A percentile compares a stretch with the other conserved stretches of the same genome.
Conservation (phyloP, 495 filamentous ascomycete genomes). For the Astrothelium macrocarpum region DNA sequence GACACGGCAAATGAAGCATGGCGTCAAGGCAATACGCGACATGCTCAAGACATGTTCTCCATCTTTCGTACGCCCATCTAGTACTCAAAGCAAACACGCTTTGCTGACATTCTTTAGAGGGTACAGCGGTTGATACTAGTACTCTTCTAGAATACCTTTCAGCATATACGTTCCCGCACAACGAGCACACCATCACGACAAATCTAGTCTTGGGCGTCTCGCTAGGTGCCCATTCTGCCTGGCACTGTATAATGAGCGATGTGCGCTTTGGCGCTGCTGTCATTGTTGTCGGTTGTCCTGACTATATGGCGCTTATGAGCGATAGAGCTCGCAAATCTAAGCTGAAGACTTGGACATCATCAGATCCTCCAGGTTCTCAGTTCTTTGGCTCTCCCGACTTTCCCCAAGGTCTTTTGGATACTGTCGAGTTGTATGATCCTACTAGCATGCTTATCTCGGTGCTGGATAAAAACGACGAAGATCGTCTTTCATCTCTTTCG, state of each 20-base stretch:
- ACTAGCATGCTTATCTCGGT: conserved; percentile 47
- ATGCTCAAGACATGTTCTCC: conserved; percentile 84
- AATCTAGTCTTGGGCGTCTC: conserved; percentile 74
- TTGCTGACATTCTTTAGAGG: conserved; percentile 37
- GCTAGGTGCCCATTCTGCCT: conserved; percentile 80
- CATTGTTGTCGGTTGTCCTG: conserved; percentile 79
- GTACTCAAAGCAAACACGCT: background rate
- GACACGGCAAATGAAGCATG: conserved; percentile 59
- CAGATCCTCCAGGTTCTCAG: conserved; percentile 44
- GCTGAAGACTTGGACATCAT: conserved; percentile 48
- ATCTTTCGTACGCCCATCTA: conserved; percentile 19
- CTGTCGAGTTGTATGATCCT: conserved; percentile 33
- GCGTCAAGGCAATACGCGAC: conserved; percentile 67
- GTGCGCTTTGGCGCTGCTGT: conserved; percentile 65
- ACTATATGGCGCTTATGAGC: conserved; percentile 68
- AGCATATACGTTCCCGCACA: conserved; percentile 58
- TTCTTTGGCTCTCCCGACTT: conserved; percentile 73
- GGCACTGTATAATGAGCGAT: conserved; percentile 71
- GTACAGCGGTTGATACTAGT: conserved; percentile 66
- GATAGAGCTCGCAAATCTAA: conserved; percentile 71
- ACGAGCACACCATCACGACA: conserved; percentile 46
- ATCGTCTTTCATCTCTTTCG: conserved; percentile 29
- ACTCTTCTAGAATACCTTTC: conserved; percentile 62
- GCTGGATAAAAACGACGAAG: conserved; percentile 20
- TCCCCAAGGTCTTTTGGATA: conserved; percentile 53